Evolutionary conservation across 2,329 filamentous ascomycete species (phyloP).

Genomic region (Ophiostoma piceae): DNA sequence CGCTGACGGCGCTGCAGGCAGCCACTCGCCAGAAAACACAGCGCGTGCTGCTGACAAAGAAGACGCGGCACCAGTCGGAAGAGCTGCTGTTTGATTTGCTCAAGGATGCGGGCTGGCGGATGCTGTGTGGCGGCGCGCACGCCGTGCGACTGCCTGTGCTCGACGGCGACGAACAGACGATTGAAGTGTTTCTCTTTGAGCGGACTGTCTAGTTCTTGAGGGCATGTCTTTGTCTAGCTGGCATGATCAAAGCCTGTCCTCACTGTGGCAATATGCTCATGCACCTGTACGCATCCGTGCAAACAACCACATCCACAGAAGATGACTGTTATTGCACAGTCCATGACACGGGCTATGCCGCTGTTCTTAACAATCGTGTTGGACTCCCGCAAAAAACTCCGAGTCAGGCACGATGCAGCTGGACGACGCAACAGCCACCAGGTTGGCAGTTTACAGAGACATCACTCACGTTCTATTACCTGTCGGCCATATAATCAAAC

Average conservation of each 20-base stretch:
- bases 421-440: not conserved
- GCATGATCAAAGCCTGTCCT: no score
- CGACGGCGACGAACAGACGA: constrained; percentile 40
- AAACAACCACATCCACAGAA: no score
- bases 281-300: no score
- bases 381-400: no score
- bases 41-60: constrained; percentile 51
- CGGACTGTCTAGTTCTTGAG: constrained; percentile 29
- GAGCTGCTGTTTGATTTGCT: constrained; percentile 46
- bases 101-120: constrained; percentile 42
- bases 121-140: constrained; percentile 23
- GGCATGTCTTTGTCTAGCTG: no score
- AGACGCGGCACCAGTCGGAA: constrained; percentile 52
- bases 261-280: no score
- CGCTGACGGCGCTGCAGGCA: constrained; percentile 44
- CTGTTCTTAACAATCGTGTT: not conserved
- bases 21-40: constrained; percentile 27
- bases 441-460: not conserved
- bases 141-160: constrained; percentile 43
- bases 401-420: not conserved
- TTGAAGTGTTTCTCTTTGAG: constrained; percentile 51
- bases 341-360: no score
- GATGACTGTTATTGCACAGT: no score
- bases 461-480: not conserved
- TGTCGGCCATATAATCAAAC: not conserved